Base-by-base conservation (phyloP, 805 yeast genomes). In the Myxozyma geophila region DNA sequence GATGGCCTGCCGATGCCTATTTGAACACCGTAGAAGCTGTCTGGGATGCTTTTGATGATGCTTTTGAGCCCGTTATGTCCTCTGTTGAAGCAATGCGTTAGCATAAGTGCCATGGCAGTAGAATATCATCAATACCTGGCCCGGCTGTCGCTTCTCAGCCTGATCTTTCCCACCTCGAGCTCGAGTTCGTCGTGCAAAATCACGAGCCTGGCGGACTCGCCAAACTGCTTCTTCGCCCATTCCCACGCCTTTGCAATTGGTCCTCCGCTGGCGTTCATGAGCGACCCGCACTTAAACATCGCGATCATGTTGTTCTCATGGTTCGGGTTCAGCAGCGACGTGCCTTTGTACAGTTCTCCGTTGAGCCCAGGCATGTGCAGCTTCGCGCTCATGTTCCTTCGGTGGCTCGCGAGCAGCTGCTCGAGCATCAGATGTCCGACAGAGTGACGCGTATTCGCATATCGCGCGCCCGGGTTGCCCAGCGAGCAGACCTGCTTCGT, bases 11-110 rank as follows among this genome's bases (percentile, higher is more conserved):
- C 96, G 15, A 92, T 88, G 0, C 98, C 98, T 8, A 92, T 79
- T 17, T 88, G 84, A 13, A 92, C 72, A 56, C 90, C 83, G 47
- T 23, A 28, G 19, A 13, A 41, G 19, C 33, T 33, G 33, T 41
- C 57, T n/a, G 28, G 40, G 43, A 82, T 73, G 23, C 63, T 48
- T 7, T 74, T 67, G 50, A 81, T 82, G 2, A 92, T 81, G 47
- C 88, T 83, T 65, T 82, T 81, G 35, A 92, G 78, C 0, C 97
- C 98, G 72, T 90, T 91, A 71, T 92, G 98, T 0, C 97, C 97
- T 51, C 95, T 79, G 15, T 37, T 86, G 7, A 23, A 48, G 17
- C 15, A n/a, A 9, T 48, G 40, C n/a, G 46, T 41, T 35, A 40
- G 60, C 23, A 13, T 5, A 1, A 50, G 33, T n/a, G 28, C 1